Conservation (phyloP, 1,284 basidiomycete species). For the Cutaneotrichosporon sp. region DNA sequence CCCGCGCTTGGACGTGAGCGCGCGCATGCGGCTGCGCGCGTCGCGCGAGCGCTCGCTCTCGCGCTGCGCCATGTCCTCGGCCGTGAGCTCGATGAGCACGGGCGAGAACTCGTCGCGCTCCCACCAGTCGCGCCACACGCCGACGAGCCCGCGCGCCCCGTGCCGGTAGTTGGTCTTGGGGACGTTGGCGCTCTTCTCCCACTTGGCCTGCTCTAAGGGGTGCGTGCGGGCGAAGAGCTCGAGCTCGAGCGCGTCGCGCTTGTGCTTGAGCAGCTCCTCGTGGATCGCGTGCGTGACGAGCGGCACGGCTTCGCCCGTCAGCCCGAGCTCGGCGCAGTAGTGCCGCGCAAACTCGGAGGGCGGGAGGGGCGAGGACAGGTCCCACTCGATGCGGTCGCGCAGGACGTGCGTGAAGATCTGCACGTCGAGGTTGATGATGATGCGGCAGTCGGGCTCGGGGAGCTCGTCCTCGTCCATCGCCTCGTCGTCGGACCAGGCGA, state of each 20-base stretch:
- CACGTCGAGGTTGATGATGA: constrained; percentile 93
- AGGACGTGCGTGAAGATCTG: constrained; percentile 90
- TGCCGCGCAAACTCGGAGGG: constrained; percentile 81
- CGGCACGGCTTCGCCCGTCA: constrained; percentile 82
- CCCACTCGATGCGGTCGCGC: constrained; percentile 97
- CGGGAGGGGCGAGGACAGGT: constrained; percentile 86
- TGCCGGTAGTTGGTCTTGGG: constrained; percentile 60
- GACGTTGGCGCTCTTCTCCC: constrained; percentile 60
- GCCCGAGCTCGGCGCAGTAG: constrained; percentile 82
- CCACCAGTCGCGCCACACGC: constrained; percentile 93
- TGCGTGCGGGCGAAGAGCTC: constrained; percentile 72
- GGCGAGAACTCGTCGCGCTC: constrained; percentile 91
- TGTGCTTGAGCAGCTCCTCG: constrained; percentile 92
- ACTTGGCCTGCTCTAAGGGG: constrained; percentile 60
- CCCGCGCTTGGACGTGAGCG: constrained; percentile 18
- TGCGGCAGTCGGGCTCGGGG: constrained; percentile 77
- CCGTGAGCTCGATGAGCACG: constrained; percentile 78
- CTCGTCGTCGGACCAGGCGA: constrained; percentile 39
- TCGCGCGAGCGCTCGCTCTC: constrained; percentile 80
- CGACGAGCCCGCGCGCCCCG: constrained; percentile 75
- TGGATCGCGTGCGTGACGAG: constrained; percentile 90
- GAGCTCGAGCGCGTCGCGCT: constrained; percentile 90
- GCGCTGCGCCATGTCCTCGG: constrained; percentile 87
- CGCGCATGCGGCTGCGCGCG: constrained; percentile 56
- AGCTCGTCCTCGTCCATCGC: constrained; percentile 49